Evolutionary conservation across 75 land plant genomes (phyloP).

Genomic region (Isoetes taiwanensis): DNA sequence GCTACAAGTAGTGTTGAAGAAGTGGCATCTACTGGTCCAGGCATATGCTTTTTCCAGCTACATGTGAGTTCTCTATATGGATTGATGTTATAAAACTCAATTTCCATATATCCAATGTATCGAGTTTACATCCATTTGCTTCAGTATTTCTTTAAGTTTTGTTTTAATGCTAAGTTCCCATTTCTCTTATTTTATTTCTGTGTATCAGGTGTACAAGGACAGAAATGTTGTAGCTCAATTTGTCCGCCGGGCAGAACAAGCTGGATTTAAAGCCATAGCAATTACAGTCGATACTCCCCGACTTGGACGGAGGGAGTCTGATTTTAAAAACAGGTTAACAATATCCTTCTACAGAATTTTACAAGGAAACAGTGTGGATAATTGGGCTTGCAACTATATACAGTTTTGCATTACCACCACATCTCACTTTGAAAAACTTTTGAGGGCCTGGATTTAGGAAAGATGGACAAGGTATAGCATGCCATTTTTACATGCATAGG

Average conservation of each 20-base stretch:
- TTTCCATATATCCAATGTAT: background rate
- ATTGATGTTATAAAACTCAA: no score
- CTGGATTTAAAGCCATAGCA: slow-evolving; percentile 83
- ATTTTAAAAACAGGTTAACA: slow-evolving; percentile 93
- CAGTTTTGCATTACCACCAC: slow-evolving; percentile 74
- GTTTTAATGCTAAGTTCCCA: no score
- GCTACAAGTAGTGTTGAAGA: slow-evolving; percentile 84
- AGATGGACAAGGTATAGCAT: slow-evolving; percentile 57
- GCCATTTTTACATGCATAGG: no score
- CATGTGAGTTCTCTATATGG: slow-evolving; percentile 67
- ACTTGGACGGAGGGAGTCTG: slow-evolving; percentile 76
- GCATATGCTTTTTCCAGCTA: slow-evolving; percentile 77
- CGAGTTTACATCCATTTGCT: background rate
- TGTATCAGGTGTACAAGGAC: slow-evolving; percentile 84
- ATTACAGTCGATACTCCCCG: slow-evolving; percentile 85
- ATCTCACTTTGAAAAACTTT: slow-evolving; percentile 87
- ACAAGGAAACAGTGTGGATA: no score
- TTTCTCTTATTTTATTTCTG: no score
- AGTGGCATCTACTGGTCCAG: slow-evolving; percentile 72
- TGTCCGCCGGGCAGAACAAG: slow-evolving; percentile 77
- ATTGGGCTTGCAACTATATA: no score
- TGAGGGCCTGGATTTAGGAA: slow-evolving; percentile 86
- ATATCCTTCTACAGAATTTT: no score
- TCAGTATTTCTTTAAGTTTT: background rate
- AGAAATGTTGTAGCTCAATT: slow-evolving; percentile 76